Base-by-base conservation (phyloP, 139 green algal species). In the Pedinophyceae sp. region DNA sequence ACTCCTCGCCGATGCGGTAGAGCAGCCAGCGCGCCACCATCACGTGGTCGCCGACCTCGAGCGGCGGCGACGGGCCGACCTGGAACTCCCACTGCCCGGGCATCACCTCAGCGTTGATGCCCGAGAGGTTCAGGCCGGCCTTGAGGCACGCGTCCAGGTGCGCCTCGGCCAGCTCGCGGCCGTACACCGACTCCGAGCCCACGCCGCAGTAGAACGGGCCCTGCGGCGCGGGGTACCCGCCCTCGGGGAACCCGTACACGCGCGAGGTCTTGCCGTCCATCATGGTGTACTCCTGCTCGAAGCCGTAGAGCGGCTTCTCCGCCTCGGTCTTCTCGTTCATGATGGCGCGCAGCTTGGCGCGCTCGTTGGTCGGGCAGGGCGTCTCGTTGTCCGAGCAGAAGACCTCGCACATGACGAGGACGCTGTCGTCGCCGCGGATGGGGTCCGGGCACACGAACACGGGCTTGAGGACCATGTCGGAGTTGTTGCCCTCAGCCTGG, bases 41-140 rank as follows among this genome's bases (percentile, higher is more conserved):
- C 18, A 87, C 73, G 67, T 75, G 59, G 56, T 93, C 83, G 40
- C 78, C 78, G 27, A 87, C 53, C 40, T 85, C 84, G 57, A 92
- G 72, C 27, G 82, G 73, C 46, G 79, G 81, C 18, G 77, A 72
- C 28, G 83, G 83, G 38, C 84, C 83, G 27, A 93, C 82, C 80
- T 93, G 84, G 84, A 78, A 93, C 78, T 93, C 84, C 84, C 84
- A 93, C 73, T 93, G 84, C 25, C 83, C 84, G 41, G 84, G 84
- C 84, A 93, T 84, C 26, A 93, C 78, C 81, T 93, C 84, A 41
- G 83, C 68, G 67, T 93, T 93, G 65, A 93, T 89, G 60, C 84
- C 84, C 13, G 52, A 73, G 76, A 88, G 86, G 62, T 61, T 74
- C 5, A 93, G 64, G 55, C 82, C 80, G 26, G 76, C 76, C 65